Evolutionary conservation across 257 asterid species (phyloP).

Genomic region (Jacaranda copaia): DNA sequence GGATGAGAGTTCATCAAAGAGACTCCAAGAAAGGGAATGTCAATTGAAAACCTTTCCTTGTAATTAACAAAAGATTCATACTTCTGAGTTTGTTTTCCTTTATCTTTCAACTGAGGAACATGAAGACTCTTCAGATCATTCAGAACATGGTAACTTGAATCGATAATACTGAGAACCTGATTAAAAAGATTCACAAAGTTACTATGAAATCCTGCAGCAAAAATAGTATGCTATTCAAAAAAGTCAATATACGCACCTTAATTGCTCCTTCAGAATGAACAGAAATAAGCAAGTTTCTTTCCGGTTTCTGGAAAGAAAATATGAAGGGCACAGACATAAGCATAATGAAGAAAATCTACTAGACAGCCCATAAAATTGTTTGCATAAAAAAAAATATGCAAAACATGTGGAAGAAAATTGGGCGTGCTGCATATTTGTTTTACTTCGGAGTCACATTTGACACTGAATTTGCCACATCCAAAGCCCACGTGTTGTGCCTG

Average conservation of each 20-base stretch:
- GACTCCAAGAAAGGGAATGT: constrained; percentile 85
- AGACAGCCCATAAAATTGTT: constrained; percentile 3
- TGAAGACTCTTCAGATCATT: constrained; percentile 69
- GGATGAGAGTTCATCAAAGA: constrained; percentile 86
- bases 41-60: constrained; percentile 72
- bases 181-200: constrained; percentile 26
- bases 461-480: constrained; percentile 5
- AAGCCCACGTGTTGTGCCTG: not conserved
- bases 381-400: constrained; percentile 21
- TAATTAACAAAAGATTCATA: constrained; percentile 54
- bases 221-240: constrained; percentile 21
- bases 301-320: constrained; percentile 77
- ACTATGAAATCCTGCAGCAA: constrained; percentile 38
- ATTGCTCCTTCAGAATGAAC: constrained; percentile 97
- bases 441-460: constrained; percentile 6
- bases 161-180: constrained; percentile 93
- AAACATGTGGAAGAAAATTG: constrained; percentile 27
- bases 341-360: constrained; percentile 23
- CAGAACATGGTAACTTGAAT: constrained; percentile 80
- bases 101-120: constrained; percentile 59
- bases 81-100: constrained; percentile 57
- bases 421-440: constrained; percentile 8
- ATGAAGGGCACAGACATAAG: constrained; percentile 33
- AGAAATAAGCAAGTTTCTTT: constrained; percentile 78
- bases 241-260: constrained; percentile 59